Percentiles rank a stretch among this genome's conserved stretches.
phyloP scores from a whole-genome alignment of 176 grass and related monocot genomes.

The Zea mays region DNA sequence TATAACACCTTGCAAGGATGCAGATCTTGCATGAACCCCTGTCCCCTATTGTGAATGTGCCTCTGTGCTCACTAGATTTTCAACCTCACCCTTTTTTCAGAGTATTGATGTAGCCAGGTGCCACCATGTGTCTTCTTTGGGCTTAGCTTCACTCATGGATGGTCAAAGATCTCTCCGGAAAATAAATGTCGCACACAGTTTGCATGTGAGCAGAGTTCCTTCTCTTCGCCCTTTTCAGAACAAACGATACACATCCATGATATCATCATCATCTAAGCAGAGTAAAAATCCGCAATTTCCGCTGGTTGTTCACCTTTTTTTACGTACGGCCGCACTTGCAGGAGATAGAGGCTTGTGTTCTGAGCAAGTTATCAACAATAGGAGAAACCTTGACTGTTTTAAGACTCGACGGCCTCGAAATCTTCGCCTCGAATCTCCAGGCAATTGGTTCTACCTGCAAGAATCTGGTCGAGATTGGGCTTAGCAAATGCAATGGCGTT shows the following conservation, averaged over 20 bases:
- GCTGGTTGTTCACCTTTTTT: neutral
- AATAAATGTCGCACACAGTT: conserved; percentile 58
- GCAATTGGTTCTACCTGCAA: conserved; percentile 55
- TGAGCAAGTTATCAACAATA: conserved; percentile 49
- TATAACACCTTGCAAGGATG: conserved; percentile 16
- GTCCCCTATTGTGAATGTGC: neutral
- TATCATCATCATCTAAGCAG: neutral
- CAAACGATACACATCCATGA: neutral
- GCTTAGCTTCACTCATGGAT: conserved; percentile 56
- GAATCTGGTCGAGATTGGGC: conserved; percentile 66
- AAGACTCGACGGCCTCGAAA: conserved; percentile 63
- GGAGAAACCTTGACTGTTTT: conserved; percentile 56
- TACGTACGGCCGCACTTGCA: conserved; percentile 33
- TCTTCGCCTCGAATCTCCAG: conserved; percentile 47
- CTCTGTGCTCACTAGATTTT: neutral
- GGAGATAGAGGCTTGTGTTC: conserved; percentile 51
- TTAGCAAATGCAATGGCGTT: conserved; percentile 68
- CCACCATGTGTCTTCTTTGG: conserved; percentile 57
- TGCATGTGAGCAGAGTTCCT: conserved; percentile 32
- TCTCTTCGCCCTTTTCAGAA: neutral
- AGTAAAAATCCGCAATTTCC: neutral
- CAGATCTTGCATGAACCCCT: neutral
- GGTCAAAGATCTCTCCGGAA: conserved; percentile 49
- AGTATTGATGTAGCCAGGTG: conserved; percentile 72
- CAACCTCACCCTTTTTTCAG: conserved; percentile 34